Evolutionary conservation across 2,329 filamentous ascomycete species (phyloP).

Genomic region (Colletotrichum orchidophilum): DNA sequence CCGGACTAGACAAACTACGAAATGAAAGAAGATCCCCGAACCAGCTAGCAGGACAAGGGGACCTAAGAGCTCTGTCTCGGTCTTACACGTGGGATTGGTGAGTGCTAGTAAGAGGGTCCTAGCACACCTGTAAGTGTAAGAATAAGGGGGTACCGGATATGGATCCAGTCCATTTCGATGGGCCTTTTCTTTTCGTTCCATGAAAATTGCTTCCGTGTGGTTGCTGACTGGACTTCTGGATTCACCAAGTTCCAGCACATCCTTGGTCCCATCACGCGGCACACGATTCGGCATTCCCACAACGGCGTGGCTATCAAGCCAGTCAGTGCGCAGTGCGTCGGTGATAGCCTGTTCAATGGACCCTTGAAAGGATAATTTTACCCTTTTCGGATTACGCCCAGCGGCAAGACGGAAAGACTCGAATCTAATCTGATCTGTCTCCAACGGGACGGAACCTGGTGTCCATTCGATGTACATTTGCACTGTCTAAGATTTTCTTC

Average conservation of each 20-base stretch:
- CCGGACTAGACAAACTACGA: not conserved
- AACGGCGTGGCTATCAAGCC: not conserved
- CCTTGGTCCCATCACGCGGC: not conserved
- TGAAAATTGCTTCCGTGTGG: not conserved
- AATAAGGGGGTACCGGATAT: not conserved
- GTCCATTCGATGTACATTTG: not conserved
- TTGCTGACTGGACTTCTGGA: not conserved
- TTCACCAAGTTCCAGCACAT: not conserved
- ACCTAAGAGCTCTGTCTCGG: not conserved
- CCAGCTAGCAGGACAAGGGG: not conserved
- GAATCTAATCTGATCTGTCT: conserved; percentile 1
- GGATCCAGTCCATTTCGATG: not conserved
- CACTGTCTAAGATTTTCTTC: not conserved
- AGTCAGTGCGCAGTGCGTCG: not conserved
- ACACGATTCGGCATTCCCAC: not conserved
- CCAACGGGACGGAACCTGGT: not conserved
- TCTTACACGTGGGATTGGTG: conserved; percentile 12
- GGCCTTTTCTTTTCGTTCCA: not conserved
- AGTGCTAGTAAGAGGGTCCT: conserved; percentile 1
- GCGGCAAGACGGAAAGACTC: not conserved
- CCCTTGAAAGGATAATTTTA: conserved; percentile 7
- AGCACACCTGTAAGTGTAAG: too few relatives aligned
- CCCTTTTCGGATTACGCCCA: not conserved
- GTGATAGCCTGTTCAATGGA: not conserved
- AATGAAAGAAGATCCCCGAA: not conserved